Percentiles rank a stretch among this genome's conserved stretches.
phyloP scores from a whole-genome alignment of 352 stramenopile genomes.

The Globisporangium nunn region DNA sequence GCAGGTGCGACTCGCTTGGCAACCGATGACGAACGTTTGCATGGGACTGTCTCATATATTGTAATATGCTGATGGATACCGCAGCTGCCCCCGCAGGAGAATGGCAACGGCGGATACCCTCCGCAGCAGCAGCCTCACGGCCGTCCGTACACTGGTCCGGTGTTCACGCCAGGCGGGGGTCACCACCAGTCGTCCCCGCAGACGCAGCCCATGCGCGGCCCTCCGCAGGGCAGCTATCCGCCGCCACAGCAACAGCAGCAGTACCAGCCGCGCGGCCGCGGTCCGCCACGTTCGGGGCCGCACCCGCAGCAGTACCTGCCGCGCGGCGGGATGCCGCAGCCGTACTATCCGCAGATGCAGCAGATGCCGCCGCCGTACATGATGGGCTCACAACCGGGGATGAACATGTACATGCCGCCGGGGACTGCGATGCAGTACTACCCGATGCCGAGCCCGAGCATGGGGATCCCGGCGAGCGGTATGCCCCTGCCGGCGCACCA shows the following conservation, averaged over 20 bases:
- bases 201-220: slow-evolving; percentile 40
- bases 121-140: slow-evolving; percentile 16
- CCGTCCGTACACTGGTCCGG: slow-evolving; percentile 32
- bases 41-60: too few relatives aligned
- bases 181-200: slow-evolving; percentile 24
- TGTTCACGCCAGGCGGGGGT: slow-evolving; percentile 28
- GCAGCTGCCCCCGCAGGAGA: slow-evolving; percentile 3
- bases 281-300: slow-evolving; percentile 26
- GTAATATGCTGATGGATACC: too few relatives aligned
- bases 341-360: slow-evolving; percentile 41
- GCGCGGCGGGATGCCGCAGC: slow-evolving; percentile 31
- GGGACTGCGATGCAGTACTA: slow-evolving; percentile 27
- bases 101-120: slow-evolving; percentile 6
- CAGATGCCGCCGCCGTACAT: slow-evolving; percentile 42
- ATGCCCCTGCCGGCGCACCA: slow-evolving; percentile 29
- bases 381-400: slow-evolving; percentile 33
- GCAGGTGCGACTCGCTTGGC: slow-evolving; percentile 3
- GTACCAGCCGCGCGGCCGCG: slow-evolving; percentile 28
- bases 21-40: too few relatives aligned
- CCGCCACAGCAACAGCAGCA: slow-evolving; percentile 10
- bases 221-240: slow-evolving; percentile 13
- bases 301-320: slow-evolving; percentile 36
- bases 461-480: slow-evolving; percentile 29
- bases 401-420: slow-evolving; percentile 17
- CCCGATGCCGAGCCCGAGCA: slow-evolving; percentile 36